Base-by-base conservation (phyloP, 257 asterid genomes). In the Striga asiatica region DNA sequence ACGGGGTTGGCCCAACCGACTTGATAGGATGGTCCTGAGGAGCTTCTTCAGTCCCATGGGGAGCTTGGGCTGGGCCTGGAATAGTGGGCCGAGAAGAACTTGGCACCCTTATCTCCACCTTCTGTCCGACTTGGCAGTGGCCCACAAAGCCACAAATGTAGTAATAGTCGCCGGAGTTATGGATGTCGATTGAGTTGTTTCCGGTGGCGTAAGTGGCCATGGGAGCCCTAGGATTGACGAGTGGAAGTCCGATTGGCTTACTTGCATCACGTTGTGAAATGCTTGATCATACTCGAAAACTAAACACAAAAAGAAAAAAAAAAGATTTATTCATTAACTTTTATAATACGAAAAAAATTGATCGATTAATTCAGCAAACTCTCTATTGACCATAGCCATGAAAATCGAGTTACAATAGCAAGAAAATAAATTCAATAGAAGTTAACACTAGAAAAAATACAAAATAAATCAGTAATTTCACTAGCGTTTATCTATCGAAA, bases 91-190 rank as follows among this genome's bases (percentile, higher is more conserved):
- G 23, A 29, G 3, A 8, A 39, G 58, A 8, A 51, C 37, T 64
- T 5, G 66, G 75, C 19, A 76, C 94, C 66, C 85, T 65, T 12
- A 79, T 54, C 39, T 84, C 88, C 2, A 84, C 69, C 59, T 81
- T 81, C 73, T 81, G 91, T 0, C 84, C 84, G 1, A 80, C 78
- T 56, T 60, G 68, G 61, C 94, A 84, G 50, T 84, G 94, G 64
- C 83, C 91, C 32, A 74, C 74, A 14, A 67, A 74, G 6, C 94
- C 88, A 4, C 94, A 81, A 0, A 74, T 70, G 61, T 50, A 84
- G 72, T 67, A 81, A 67, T 69, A 81, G 54, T 83, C 89, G 6
- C 89, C 82, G 7, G 73, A 53, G 35, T 47, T 46, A 25, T 16
- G 69, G 47, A 84, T 59, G 14, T 54, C 60, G 39, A 84, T 37